These are phyloP conservation scores for Tillandsia leiboldiana DNA, from an alignment of 176 grass and related monocot species.

Conservation along the genomic window DNA sequence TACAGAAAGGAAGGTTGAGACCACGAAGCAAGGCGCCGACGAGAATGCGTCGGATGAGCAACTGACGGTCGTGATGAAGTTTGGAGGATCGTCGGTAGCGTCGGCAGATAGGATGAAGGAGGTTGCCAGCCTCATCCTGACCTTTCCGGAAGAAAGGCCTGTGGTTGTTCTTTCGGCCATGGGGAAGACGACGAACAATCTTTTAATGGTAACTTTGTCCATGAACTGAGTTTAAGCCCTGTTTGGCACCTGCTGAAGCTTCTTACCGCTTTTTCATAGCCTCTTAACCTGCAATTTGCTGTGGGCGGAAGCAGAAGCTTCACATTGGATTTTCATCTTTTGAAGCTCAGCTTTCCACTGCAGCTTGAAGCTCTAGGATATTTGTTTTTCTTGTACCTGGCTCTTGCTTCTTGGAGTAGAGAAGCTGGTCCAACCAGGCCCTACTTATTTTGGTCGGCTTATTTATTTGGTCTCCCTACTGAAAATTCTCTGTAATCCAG, in stretches of 20 bases:
- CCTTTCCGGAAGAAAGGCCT: constrained; percentile 80
- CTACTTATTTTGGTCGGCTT: no score
- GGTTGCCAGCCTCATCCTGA: constrained; percentile 59
- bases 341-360: no score
- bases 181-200: constrained; percentile 87
- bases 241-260: background rate
- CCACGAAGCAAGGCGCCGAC: background rate
- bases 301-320: no score
- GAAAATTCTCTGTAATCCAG: constrained; percentile 24
- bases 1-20: background rate
- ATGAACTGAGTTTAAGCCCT: background rate
- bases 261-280: background rate
- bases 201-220: constrained; percentile 38
- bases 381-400: background rate
- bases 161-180: constrained; percentile 92
- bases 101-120: constrained; percentile 64
- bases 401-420: no score
- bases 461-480: background rate
- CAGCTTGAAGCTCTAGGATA: background rate
- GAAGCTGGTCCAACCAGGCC: no score
- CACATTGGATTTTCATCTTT: no score
- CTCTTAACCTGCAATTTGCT: background rate
- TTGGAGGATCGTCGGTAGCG: constrained; percentile 77
- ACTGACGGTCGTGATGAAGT: constrained; percentile 93
- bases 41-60: constrained; percentile 9